Evolutionary conservation across 805 yeast genomes (phyloP), one percentile per base, ranked within the genome.

Genomic region (Metschnikowia bowlesiae): DNA sequence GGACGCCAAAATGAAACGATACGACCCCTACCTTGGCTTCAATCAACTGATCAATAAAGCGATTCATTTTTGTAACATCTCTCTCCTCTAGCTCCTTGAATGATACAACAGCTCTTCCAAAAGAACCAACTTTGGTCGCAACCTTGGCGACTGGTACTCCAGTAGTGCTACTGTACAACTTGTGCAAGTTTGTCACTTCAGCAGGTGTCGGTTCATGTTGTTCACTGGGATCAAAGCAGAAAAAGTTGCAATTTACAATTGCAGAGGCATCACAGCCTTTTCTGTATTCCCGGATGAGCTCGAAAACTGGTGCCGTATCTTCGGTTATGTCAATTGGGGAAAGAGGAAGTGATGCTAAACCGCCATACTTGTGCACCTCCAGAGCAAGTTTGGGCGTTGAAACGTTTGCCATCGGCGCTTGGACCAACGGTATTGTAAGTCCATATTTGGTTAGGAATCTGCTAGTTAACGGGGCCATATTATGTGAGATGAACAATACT

Each of bases 391-490:
- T 60, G 1, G 71, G 64, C 0, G 80, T 77, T 11, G 78, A 67
- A 2, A 79, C 71, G 0, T 84, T 84, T 1, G 85, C 84, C 85
- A 81, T 81, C 18, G 85, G 85, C 0, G 85, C 73, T 57, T 79
- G 84, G 34, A 81, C 63, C 3, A 81, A 64, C 3, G 81, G 83
- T 48, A 60, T 60, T 40, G 57, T 65, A n/a, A 73, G 50, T 4
- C 68, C 72, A 22, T 74, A 42, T 28, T 18, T 29, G 26, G 42
- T 35, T 6, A 46, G n/a, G 22, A 52, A 49, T 9, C 22, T 26
- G 14, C 29, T 33, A 32, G 35, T 22, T 26, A 6, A n/a, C 2
- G 39, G 30, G 26, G 39, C 14, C 39, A 37, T 35, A 3, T 6
- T 35, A 29, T 33, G 29, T 18, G 14, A 9, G 9, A 10, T 26